Evolutionary conservation across 1,284 basidiomycete species (phyloP).

Genomic region (Dichomitus squalens): DNA sequence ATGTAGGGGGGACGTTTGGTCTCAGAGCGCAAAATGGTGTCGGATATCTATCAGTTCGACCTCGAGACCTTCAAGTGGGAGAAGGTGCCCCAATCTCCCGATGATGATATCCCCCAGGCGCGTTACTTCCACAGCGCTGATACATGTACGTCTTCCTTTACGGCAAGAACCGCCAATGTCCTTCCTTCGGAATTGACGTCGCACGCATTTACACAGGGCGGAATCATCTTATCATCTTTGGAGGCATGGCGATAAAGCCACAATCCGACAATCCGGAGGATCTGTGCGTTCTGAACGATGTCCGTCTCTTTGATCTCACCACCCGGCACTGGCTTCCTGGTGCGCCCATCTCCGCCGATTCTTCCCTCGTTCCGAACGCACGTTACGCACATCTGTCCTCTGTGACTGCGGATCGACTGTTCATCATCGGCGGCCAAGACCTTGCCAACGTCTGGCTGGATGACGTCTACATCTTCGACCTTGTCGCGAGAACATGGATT

Average conservation of each 20-base stretch:
- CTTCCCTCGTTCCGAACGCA: constrained; percentile 52
- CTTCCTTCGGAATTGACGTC: not conserved
- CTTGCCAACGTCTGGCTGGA: constrained; percentile 90
- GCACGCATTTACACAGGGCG: constrained; percentile 59
- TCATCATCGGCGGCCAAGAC: constrained; percentile 94
- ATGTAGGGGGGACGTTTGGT: constrained; percentile 83
- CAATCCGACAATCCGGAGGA: constrained; percentile 70
- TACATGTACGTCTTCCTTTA: constrained; percentile 59
- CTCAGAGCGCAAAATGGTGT: constrained; percentile 83
- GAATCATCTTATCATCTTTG: constrained; percentile 87
- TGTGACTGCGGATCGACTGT: constrained; percentile 80
- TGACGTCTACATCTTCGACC: constrained; percentile 87
- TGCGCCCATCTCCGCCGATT: constrained; percentile 33
- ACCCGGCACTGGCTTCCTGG: constrained; percentile 73
- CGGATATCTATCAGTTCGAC: constrained; percentile 88
- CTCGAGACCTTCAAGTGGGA: constrained; percentile 80
- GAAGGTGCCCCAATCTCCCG: constrained; percentile 59
- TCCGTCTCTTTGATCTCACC: constrained; percentile 81
- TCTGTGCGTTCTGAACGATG: constrained; percentile 81
- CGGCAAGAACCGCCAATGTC: not conserved
- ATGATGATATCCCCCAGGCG: constrained; percentile 72
- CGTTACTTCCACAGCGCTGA: constrained; percentile 94
- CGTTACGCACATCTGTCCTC: constrained; percentile 92
- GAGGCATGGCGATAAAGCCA: constrained; percentile 86
- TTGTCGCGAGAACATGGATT: constrained; percentile 74